phyloP scores from a whole-genome alignment of 768 basidiomycete species.

The Pulveroboletus sp. region DNA sequence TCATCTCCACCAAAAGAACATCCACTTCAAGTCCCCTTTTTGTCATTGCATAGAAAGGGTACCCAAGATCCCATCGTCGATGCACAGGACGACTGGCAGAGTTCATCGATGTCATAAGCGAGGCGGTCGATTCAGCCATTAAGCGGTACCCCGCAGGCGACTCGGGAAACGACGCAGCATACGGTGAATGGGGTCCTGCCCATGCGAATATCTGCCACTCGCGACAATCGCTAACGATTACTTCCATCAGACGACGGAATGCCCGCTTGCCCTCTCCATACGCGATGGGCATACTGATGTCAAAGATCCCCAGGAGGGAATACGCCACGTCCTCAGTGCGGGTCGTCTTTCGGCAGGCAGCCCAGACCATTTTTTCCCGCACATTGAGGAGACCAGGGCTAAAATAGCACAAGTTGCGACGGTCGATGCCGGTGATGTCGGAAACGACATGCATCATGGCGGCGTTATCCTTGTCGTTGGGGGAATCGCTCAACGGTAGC shows the following conservation, averaged over 20 bases:
- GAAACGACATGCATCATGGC: slow-evolving; percentile 12
- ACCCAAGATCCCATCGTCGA: slow-evolving; percentile 14
- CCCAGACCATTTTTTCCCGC: slow-evolving; percentile 24
- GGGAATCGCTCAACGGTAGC: slow-evolving; percentile 6
- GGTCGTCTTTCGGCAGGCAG: slow-evolving; percentile 23
- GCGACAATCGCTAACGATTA: slow-evolving; percentile 14
- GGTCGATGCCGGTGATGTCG: slow-evolving; percentile 11
- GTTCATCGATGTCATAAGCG: not conserved
- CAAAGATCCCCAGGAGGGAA: slow-evolving; percentile 24
- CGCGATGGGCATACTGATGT: slow-evolving; percentile 21
- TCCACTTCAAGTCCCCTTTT: slow-evolving; percentile 21
- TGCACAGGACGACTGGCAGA: not conserved
- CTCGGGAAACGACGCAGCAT: slow-evolving; percentile 15
- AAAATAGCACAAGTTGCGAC: slow-evolving; percentile 14
- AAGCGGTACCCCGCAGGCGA: slow-evolving; percentile 20
- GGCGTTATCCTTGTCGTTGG: slow-evolving; percentile 21
- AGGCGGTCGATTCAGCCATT: not conserved
- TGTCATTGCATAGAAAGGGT: slow-evolving; percentile 22
- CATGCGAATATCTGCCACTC: slow-evolving; percentile 23
- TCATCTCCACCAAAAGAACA: slow-evolving; percentile 23
- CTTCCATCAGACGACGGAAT: slow-evolving; percentile 25
- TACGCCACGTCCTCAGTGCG: slow-evolving; percentile 26
- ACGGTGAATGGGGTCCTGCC: slow-evolving; percentile 22
- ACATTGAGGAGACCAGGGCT: slow-evolving; percentile 20
- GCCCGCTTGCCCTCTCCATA: slow-evolving; percentile 27